Conservation (phyloP, 441 rosid species). For the Melastoma candidum region DNA sequence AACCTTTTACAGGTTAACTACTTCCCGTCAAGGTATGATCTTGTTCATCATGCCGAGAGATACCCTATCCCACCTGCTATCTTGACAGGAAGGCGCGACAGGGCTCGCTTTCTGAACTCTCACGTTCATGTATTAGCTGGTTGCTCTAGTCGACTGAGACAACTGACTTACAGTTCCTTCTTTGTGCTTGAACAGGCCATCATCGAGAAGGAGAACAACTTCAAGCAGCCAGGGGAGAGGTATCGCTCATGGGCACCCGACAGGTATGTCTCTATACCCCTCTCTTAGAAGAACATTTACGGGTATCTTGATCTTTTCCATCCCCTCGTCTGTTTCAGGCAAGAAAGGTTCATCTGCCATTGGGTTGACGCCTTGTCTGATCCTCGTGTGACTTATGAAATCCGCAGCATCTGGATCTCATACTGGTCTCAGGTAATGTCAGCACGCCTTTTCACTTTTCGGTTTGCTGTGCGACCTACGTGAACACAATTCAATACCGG, state of each 20-base stretch:
- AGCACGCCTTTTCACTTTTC: too few relatives aligned
- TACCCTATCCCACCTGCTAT: slow-evolving; percentile 5
- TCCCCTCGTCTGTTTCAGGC: slow-evolving; percentile 3
- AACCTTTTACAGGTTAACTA: slow-evolving; percentile 7
- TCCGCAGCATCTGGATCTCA: slow-evolving; percentile 12
- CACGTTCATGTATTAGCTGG: background rate
- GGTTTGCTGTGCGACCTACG: too few relatives aligned
- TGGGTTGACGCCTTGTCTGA: slow-evolving; percentile 11
- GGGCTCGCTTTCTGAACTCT: background rate
- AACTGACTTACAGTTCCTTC: background rate
- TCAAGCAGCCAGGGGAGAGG: slow-evolving; percentile 8
- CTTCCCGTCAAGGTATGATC: slow-evolving; percentile 1
- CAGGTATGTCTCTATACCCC: background rate
- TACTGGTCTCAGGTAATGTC: slow-evolving; percentile 9
- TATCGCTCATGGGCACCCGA: slow-evolving; percentile 8
- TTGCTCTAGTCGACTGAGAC: background rate
- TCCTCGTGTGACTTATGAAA: slow-evolving; percentile 10
- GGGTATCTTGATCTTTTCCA: background rate
- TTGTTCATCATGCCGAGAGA: slow-evolving; percentile 6
- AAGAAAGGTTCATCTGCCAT: slow-evolving; percentile 11
- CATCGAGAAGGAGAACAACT: slow-evolving; percentile 12
- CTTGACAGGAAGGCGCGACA: slow-evolving; percentile 8
- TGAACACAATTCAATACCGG: background rate
- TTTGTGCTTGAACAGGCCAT: slow-evolving; percentile 3
- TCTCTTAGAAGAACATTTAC: too few relatives aligned